phyloP scores from a whole-genome alignment of 2,329 filamentous ascomycete genomes.

The Canariomyces notabilis region DNA sequence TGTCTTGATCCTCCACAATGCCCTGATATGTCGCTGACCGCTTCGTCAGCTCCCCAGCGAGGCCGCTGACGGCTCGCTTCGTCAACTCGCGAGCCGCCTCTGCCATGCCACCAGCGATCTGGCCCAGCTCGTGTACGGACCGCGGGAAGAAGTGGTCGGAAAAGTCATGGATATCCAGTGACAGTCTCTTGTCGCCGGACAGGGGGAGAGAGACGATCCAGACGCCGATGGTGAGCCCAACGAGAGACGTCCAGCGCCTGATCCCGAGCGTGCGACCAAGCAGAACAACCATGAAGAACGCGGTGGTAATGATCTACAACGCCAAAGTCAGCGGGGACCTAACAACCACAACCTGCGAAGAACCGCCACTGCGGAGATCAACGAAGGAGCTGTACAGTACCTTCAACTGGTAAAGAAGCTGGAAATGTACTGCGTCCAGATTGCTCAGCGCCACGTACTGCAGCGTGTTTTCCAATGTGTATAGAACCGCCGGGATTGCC shows the following conservation, averaged over 20 bases:
- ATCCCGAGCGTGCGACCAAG: constrained; percentile 64
- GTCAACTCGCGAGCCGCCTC: constrained; percentile 49
- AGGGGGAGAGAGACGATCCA: constrained; percentile 78
- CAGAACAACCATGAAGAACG: constrained; percentile 77
- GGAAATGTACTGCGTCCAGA: constrained; percentile 85
- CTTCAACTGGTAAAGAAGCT: constrained; percentile 90
- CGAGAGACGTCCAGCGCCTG: constrained; percentile 73
- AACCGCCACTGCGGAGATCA: too few relatives aligned
- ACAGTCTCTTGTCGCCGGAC: constrained; percentile 47
- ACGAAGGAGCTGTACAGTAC: constrained; percentile 32
- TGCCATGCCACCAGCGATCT: constrained; percentile 49
- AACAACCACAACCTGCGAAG: too few relatives aligned
- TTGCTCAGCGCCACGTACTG: constrained; percentile 92
- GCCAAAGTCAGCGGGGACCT: too few relatives aligned
- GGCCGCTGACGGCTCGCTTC: constrained; percentile 39
- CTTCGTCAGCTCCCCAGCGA: constrained; percentile 45
- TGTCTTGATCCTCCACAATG: constrained; percentile 62
- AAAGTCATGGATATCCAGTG: constrained; percentile 59
- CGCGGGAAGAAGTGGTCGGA: constrained; percentile 68
- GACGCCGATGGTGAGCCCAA: constrained; percentile 76
- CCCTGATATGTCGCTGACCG: constrained; percentile 88
- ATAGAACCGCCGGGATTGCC: constrained; percentile 79
- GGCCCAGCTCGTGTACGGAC: constrained; percentile 70
- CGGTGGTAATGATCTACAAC: constrained; percentile 73
- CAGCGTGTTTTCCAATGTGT: constrained; percentile 88